Evolutionary conservation across 768 basidiomycete species (phyloP), one percentile per base, ranked within the genome.

Genomic region (Agrocybe pediades): DNA sequence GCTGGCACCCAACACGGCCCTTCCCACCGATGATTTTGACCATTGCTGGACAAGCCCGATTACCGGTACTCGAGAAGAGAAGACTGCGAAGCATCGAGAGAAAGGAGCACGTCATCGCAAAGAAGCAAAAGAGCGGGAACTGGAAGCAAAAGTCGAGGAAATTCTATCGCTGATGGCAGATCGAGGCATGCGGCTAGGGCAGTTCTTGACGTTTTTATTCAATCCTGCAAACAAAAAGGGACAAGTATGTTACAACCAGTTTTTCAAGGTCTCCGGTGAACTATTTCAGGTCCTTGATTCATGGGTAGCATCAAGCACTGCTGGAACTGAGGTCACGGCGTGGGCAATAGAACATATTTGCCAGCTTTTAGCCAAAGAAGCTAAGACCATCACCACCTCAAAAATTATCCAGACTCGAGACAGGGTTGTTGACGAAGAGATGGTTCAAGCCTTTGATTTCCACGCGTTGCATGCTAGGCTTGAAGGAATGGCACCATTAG

Each of bases 301-400:
- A 48, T 73, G 70, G 67, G 51, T 46, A 1, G 63, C 64, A 0
- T 50, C 55, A 5, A 21, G 48, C 4, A 68, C 64, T 39, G 65
- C 56, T 25, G 9, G 44, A 1, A 56, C 49, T 0, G 66, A 62
- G 25, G 58, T 70, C 1, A 50, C 49, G 11, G 36, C 55, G 0
- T 72, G 69, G 71, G 63, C 66, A 1, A 42, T 68, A 15, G 45
- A 52, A 1, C 63, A 66, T 51, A 53, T 67, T 19, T 44, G 15
- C 7, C 23, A 27, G 5, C 8, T 29, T 9, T 49, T 69, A 4
- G 27, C 29, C 7, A 24, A 49, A 16, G 63, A 70, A 46, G 67
- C 64, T 11, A 41, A 43, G 11, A 19, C 5, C 2, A 49, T 68
- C 7, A 66, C 67, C 9, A 24, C 48, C 8, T 45, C 56, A 0